Evolutionary conservation across 331 rosid species (phyloP).

Genomic region (Malus hybrid): DNA sequence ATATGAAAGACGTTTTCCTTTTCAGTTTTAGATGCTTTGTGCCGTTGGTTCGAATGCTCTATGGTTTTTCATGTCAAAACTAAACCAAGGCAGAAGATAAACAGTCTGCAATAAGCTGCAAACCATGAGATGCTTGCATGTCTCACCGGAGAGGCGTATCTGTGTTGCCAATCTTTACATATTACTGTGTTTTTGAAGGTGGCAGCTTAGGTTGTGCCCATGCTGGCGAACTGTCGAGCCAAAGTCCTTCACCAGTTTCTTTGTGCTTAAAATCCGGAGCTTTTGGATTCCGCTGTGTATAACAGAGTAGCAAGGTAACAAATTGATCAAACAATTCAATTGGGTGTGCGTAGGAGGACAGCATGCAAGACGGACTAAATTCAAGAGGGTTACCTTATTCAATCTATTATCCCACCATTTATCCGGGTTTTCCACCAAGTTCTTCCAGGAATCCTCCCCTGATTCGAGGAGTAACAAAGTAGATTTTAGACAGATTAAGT

Average conservation of each 20-base stretch:
- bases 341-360: neutral
- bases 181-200: slow-evolving; percentile 27
- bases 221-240: slow-evolving; percentile 43
- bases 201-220: slow-evolving; percentile 50
- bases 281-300: slow-evolving; percentile 33
- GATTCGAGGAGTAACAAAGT: slow-evolving; percentile 6
- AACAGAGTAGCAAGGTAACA: neutral
- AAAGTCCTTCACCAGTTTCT: slow-evolving; percentile 48
- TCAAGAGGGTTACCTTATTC: slow-evolving; percentile 34
- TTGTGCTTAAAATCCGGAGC: slow-evolving; percentile 71
- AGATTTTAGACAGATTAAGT: neutral
- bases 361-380: neutral
- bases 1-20: neutral
- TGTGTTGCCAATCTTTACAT: neutral
- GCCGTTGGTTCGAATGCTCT: too few species aligned
- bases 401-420: slow-evolving; percentile 76
- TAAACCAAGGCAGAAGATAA: too few species aligned
- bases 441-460: slow-evolving; percentile 52
- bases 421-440: slow-evolving; percentile 44
- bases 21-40: neutral
- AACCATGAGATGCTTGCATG: neutral
- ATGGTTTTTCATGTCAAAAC: too few species aligned
- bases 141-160: slow-evolving; percentile 11
- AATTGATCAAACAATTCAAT: neutral
- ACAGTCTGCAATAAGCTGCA: too few species aligned